Evolutionary conservation across 1,284 basidiomycete species (phyloP).

Genomic region (Cutaneotrichosporon sp.): DNA sequence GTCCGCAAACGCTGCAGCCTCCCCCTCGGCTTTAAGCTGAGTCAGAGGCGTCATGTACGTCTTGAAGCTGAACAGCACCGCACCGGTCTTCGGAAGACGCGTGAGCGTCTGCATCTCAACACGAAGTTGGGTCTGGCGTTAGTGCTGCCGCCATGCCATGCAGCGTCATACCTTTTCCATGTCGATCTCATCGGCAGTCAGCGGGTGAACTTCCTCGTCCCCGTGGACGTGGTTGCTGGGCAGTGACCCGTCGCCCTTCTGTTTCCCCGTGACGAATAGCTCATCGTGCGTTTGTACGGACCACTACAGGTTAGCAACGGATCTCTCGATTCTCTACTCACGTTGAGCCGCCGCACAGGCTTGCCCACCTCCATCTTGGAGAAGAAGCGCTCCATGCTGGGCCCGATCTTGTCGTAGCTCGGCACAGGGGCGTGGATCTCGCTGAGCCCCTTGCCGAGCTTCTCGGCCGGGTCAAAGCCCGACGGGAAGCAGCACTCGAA

Average conservation of each 20-base stretch:
- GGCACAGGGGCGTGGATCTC: slow-evolving; percentile 16
- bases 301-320: too few species aligned
- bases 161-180: slow-evolving; percentile 1
- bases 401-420: slow-evolving; percentile 13
- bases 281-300: slow-evolving; percentile 12
- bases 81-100: slow-evolving; percentile 8
- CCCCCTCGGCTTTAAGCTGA: slow-evolving; percentile 11
- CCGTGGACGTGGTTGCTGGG: slow-evolving; percentile 12
- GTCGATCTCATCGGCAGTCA: not conserved
- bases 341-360: slow-evolving; percentile 11
- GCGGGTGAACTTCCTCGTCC: slow-evolving; percentile 1
- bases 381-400: slow-evolving; percentile 19
- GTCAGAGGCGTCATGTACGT: slow-evolving; percentile 14
- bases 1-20: slow-evolving; percentile 10
- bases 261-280: slow-evolving; percentile 6
- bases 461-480: slow-evolving; percentile 12
- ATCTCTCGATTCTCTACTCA: too few species aligned
- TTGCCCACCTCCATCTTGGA: slow-evolving; percentile 10
- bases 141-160: too few species aligned
- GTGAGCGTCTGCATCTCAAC: slow-evolving; percentile 15
- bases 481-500: slow-evolving; percentile 17
- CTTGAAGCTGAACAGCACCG: slow-evolving; percentile 16
- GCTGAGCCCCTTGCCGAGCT: slow-evolving; percentile 10
- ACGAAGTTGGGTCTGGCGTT: slow-evolving; percentile 9
- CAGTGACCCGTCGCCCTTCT: too few species aligned